phyloP scores from a whole-genome alignment of 768 basidiomycete genomes.

The Crepidotus variabilis region DNA sequence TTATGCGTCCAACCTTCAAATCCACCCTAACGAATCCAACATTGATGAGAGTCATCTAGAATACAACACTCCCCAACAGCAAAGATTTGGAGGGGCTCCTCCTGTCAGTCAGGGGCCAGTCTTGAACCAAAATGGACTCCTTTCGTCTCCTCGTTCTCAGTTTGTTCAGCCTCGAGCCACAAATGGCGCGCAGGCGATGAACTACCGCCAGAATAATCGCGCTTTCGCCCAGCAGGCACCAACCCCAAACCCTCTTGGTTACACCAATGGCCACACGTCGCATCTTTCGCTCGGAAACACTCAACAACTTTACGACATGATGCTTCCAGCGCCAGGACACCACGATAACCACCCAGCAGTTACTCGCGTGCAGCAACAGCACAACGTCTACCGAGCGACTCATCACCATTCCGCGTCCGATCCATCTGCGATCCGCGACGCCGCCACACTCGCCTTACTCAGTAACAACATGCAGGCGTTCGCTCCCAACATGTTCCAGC shows the following conservation, averaged over 20 bases:
- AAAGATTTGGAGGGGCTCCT: slow-evolving; percentile 48
- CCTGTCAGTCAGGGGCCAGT: slow-evolving; percentile 22
- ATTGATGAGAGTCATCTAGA: slow-evolving; percentile 51
- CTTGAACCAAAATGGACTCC: slow-evolving; percentile 13
- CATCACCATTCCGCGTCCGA: slow-evolving; percentile 86
- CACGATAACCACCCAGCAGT: slow-evolving; percentile 62
- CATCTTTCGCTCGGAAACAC: slow-evolving; percentile 71
- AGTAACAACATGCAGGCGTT: slow-evolving; percentile 50
- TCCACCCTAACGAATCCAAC: slow-evolving; percentile 24
- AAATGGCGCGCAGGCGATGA: slow-evolving; percentile 40
- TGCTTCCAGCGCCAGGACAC: slow-evolving; percentile 51
- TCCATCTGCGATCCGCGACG: slow-evolving; percentile 73
- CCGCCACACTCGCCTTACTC: slow-evolving; percentile 60
- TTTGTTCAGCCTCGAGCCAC: slow-evolving; percentile 51
- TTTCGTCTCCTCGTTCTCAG: slow-evolving; percentile 32
- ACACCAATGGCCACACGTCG: slow-evolving; percentile 47
- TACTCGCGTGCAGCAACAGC: slow-evolving; percentile 76
- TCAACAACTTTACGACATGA: slow-evolving; percentile 81
- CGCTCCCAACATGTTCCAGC: slow-evolving; percentile 54
- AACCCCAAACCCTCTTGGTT: slow-evolving; percentile 51
- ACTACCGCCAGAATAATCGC: slow-evolving; percentile 64
- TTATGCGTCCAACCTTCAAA: slow-evolving; percentile 39
- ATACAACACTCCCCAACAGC: slow-evolving; percentile 45
- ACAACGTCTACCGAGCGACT: slow-evolving; percentile 64
- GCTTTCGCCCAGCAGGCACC: slow-evolving; percentile 53